Evolutionary conservation across 1,284 basidiomycete species (phyloP), one percentile per base, ranked within the genome.

Genomic region (Pterulicium gracile): DNA sequence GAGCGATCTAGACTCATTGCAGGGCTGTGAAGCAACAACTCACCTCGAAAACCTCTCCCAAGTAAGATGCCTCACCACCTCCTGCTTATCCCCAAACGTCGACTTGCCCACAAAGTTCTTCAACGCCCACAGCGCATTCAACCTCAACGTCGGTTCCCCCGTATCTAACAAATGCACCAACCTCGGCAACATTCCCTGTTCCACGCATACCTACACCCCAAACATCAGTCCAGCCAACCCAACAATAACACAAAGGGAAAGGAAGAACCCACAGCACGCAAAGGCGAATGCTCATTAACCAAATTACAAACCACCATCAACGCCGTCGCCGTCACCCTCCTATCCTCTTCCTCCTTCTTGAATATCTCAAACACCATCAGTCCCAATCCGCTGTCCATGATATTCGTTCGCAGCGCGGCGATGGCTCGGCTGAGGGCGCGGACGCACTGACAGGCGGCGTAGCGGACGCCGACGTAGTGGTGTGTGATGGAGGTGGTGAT

Each of bases 201-300:
- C 71, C 13, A 91, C 59, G 47, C 84, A 67, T 4, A 66, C 68
- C 80, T 81, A 54, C n/a, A 24, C 39, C 23, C n/a, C 13, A 3
- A 32, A 22, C 32, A 41, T 48, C 18, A 47, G 44, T 45, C n/a
- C n/a, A n/a, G n/a, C n/a, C n/a, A n/a, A n/a, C n/a, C n/a, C n/a
- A n/a, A n/a, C 12, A 44, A 21, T n/a, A 24, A 15, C 20, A 36
- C 14, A 24, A 48, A 45, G 24, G 45, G 51, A 50, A 24, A 44
- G 51, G 43, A 5, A 46, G 50, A 27, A 69, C 81, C 55, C 51
- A 87, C 86, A 47, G 68, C 61, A 49, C 80, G 70, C 53, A 94
- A 60, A 3, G 92, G 91, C 13, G 88, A 91, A 59, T 89, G 92
- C 49, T 93, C 87, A 47, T 81, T 82, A 2, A 94, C 74, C 22